Conservation (phyloP, 208 protist genomes). For the Plasmodiophora brassicae region DNA sequence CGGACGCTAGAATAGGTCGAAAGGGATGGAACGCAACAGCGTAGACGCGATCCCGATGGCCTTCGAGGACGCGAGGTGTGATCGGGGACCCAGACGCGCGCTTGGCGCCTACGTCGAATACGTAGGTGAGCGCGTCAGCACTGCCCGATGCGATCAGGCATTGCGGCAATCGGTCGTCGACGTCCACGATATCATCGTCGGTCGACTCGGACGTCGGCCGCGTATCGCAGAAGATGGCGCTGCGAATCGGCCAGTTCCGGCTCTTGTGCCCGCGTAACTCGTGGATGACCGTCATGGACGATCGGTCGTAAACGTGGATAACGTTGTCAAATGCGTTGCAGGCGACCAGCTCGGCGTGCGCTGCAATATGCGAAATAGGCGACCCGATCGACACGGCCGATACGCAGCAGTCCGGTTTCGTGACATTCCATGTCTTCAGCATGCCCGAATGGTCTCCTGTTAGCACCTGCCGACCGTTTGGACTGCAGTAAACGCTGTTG, state of each 20-base stretch:
- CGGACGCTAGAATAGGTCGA: not conserved
- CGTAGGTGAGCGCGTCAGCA: not conserved
- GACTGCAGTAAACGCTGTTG: not conserved
- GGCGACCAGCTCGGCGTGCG: not conserved
- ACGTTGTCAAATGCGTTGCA: not conserved
- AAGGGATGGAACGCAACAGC: not conserved
- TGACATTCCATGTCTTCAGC: not conserved
- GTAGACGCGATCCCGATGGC: not conserved
- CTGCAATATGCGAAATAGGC: not conserved
- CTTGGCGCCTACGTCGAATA: not conserved
- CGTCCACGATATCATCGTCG: not conserved
- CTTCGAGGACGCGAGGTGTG: not conserved
- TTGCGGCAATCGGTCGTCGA: not conserved
- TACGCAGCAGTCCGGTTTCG: not conserved
- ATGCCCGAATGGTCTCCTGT: not conserved
- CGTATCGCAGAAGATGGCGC: not conserved
- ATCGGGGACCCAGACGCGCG: not conserved
- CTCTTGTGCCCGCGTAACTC: not conserved
- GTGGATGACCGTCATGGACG: not conserved
- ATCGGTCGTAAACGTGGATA: not conserved
- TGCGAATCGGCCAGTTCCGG: constrained; percentile 19
- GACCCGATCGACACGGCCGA: not conserved
- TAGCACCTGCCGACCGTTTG: not conserved
- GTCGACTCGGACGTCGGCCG: not conserved
- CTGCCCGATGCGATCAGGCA: not conserved